These are phyloP conservation scores for Endotrypanum monterogeii DNA, from an alignment of 208 protist genomes.

Conservation along the genomic window DNA sequence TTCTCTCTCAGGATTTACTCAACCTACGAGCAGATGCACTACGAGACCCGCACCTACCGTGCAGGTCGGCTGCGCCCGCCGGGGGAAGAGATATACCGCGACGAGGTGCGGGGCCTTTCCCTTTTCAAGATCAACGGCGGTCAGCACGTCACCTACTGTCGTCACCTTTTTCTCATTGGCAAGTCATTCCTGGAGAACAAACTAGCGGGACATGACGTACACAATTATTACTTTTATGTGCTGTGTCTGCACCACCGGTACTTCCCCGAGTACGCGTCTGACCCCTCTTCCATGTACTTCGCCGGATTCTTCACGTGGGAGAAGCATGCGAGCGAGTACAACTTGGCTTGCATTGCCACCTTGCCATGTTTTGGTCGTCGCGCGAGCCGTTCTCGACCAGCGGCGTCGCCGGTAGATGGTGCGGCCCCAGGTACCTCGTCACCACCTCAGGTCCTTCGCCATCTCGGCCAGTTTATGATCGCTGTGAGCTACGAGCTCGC, in stretches of 20 bases:
- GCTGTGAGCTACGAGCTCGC: conserved; percentile 97
- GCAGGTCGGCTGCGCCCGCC: conserved; percentile 61
- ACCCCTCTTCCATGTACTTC: conserved; percentile 79
- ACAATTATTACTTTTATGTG: conserved; percentile 90
- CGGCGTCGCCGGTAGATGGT: neutral
- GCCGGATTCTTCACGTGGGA: conserved; percentile 99
- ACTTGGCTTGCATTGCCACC: conserved; percentile 99
- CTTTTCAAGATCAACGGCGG: conserved; percentile 88
- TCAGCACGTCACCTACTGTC: conserved; percentile 75
- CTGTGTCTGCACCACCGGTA: conserved; percentile 78
- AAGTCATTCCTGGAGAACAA: conserved; percentile 93
- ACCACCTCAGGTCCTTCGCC: conserved; percentile 20
- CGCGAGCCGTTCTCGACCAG: conserved; percentile 5
- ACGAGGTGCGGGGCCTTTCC: conserved; percentile 68
- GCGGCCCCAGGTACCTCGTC: conserved; percentile 1
- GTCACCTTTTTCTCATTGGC: conserved; percentile 83
- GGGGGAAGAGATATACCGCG: conserved; percentile 82
- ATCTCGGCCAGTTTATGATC: conserved; percentile 98
- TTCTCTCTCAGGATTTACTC: conserved; percentile 83
- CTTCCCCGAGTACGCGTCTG: conserved; percentile 72
- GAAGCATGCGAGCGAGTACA: conserved; percentile 96
- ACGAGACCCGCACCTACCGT: conserved; percentile 72
- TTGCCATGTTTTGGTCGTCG: conserved; percentile 93
- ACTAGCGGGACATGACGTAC: conserved; percentile 83
- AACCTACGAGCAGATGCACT: conserved; percentile 66